Evolutionary conservation across 257 asterid species (phyloP), one percentile per base, ranked within the genome.

Genomic region (Lithospermum erythrorhizon): DNA sequence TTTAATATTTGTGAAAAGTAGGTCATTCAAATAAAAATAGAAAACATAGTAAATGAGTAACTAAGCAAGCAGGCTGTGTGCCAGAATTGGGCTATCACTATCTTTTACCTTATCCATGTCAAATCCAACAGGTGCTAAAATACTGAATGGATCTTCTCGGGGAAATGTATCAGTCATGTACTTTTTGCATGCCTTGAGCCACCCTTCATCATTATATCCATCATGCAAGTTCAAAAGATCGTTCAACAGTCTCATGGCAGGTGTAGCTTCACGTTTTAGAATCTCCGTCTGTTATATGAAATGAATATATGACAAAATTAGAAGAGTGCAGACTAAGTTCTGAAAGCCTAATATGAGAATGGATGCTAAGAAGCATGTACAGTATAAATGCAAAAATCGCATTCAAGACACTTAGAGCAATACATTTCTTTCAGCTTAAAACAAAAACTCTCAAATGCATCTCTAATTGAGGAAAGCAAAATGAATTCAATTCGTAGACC

Each of bases 61-160:
- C 45, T 35, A n/a, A 52, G 17, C 56, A 1, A 52, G 21, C 5
- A 52, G 20, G 22, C 9, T 15, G n/a, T 18, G 13, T 5, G 15
- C 30, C 10, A 55, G 58, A 55, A 55, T 10, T 21, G 59, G 18
- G 18, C 21, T 19, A 6, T 7, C 56, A 4, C 6, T 15, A n/a
- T 19, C 13, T 6, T 17, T 49, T 79, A 88, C 98, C 93, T 74
- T 86, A 59, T 86, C 90, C 63, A 91, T 79, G 82, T 91, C 90
- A 29, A 88, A 91, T 65, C 98, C 98, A 58, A 87, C 72, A 2
- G 95, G 98, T 51, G 81, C 90, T 65, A 91, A 91, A 69, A 91
- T 86, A 74, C 90, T 91, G 73, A 84, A 91, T 53, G 98, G 98
- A 72, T 91, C 98, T 70, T 91, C 98, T 55, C 94, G 74, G 30